These are phyloP conservation scores for Psidium friedrichsthalianum DNA, from an alignment of 345 rosid genomes.

Conservation along the genomic window DNA sequence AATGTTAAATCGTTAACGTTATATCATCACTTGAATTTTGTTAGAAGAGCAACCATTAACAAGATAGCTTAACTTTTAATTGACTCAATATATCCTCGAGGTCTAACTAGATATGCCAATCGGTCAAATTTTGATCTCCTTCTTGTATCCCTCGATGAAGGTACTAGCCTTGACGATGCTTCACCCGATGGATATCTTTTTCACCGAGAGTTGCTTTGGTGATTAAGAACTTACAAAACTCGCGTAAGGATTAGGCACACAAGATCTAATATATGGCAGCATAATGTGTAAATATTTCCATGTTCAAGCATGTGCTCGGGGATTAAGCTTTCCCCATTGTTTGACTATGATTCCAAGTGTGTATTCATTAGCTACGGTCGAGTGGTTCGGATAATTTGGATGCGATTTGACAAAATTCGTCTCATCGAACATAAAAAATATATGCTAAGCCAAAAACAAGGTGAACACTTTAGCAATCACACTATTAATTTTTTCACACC, in stretches of 20 bases:
- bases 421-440: background rate
- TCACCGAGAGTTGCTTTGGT: no score
- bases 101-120: no score
- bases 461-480: background rate
- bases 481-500: background rate
- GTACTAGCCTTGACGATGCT: background rate
- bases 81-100: no score
- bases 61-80: no score
- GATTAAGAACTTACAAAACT: no score
- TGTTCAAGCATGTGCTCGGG: background rate
- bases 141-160: background rate
- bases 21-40: no score
- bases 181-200: no score
- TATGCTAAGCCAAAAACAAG: background rate
- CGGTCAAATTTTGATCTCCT: background rate
- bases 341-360: background rate
- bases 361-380: background rate
- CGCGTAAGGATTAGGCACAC: no score
- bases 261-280: no score
- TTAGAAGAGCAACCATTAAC: no score
- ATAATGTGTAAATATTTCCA: no score
- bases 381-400: background rate
- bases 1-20: no score
- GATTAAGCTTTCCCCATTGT: background rate
- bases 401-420: background rate